Base-by-base conservation (phyloP, 495 filamentous ascomycete genomes). In the Talaromyces liani region DNA sequence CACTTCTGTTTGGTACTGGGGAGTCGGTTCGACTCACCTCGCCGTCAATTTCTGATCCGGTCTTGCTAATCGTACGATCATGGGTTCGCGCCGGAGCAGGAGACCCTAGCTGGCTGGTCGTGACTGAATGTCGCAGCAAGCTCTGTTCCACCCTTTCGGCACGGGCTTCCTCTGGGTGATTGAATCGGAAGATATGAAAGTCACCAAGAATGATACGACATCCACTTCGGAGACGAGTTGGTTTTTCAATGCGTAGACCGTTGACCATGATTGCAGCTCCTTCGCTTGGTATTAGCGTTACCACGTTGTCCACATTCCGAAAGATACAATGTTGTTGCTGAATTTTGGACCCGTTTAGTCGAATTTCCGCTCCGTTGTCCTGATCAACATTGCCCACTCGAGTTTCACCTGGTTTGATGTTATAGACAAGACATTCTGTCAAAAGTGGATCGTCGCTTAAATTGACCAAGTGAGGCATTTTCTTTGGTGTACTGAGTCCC, bases 161-260 rank as follows among this genome's bases (percentile, higher is more conserved):
- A 14, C 91, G 86, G 39, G 95, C 94, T 76, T 99, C 94, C 79
- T 96, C 87, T 1, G 94, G 94, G 71, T 99, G 91, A 67, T 99
- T 99, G 79, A 99, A 99, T 63, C 94, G 84, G 75, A 98, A 99
- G 62, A 99, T 99, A 71, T 99, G 94, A 70, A 99, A 99, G 73
- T 99, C 94, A 16, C 95, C 94, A 9, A 99, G 78, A 56, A 99
- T 99, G 51, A 99, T 90, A 29, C 94, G 89, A 73, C 90, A 94
- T 34, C 94, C 94, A 75, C 92, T 97, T 67, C 91, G 87, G 47
- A 99, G 79, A 59, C 91, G 84, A 63, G 86, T 92, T 9, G 91
- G 87, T 68, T 91, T 90, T 36, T 91, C 83, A 29, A 97, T 87
- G 20, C 92, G 87, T 62, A 93, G 80, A 49, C 94, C 94, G 68